Evolutionary conservation across 805 yeast species (phyloP).

Genomic region (Metschnikowia baotianmanensis): DNA sequence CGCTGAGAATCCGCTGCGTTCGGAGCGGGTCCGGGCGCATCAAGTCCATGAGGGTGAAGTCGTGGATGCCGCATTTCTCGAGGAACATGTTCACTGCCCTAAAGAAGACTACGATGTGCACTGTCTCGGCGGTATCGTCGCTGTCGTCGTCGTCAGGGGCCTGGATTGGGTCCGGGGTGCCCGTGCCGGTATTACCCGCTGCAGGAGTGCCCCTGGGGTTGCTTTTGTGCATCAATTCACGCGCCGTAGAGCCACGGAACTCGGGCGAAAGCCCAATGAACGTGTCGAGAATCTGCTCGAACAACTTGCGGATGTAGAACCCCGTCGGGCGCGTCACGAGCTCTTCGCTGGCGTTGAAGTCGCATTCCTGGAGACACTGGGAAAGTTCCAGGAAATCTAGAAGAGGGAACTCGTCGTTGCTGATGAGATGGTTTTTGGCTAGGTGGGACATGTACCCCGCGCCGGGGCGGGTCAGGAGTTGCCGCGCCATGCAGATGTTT

Average conservation of each 20-base stretch:
- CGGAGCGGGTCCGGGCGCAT: slow-evolving; percentile 73
- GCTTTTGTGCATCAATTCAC: slow-evolving; percentile 18
- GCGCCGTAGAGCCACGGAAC: slow-evolving; percentile 20
- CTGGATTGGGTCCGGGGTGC: no score
- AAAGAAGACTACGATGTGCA: slow-evolving; percentile 51
- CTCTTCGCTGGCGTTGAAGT: slow-evolving; percentile 59
- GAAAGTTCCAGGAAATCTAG: slow-evolving; percentile 60
- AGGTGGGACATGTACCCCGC: slow-evolving; percentile 2
- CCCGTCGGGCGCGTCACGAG: slow-evolving; percentile 56
- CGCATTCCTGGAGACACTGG: slow-evolving; percentile 58
- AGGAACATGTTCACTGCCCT: slow-evolving; percentile 61
- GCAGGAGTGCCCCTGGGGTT: neutral
- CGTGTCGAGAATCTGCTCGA: slow-evolving; percentile 59
- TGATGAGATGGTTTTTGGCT: slow-evolving; percentile 4
- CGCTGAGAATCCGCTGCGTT: slow-evolving; percentile 66
- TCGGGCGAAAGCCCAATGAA: slow-evolving; percentile 52
- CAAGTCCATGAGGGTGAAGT: slow-evolving; percentile 72
- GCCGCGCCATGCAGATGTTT: slow-evolving; percentile 1
- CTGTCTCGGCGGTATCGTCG: slow-evolving; percentile 22
- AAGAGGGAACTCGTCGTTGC: slow-evolving; percentile 55
- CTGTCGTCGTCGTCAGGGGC: slow-evolving; percentile 7
- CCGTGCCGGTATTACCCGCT: neutral
- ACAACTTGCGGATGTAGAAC: slow-evolving; percentile 51
- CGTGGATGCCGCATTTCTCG: slow-evolving; percentile 71
- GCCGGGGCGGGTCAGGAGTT: neutral